Evolutionary conservation across 2,329 filamentous ascomycete genomes (phyloP).

Genomic region (Claviceps sp.): DNA sequence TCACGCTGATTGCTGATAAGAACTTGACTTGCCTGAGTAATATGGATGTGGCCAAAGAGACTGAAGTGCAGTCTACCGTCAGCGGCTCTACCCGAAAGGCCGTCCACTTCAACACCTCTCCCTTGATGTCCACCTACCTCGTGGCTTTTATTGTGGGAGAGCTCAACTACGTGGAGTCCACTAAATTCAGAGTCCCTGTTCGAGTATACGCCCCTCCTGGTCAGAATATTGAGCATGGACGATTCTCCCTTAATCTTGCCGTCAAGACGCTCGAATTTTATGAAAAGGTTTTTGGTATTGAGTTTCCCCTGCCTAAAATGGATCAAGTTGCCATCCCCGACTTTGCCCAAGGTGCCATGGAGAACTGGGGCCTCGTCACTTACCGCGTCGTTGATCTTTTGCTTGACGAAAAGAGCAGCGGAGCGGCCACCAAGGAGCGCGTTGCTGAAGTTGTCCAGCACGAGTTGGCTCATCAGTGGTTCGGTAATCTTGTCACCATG

Average conservation of each 20-base stretch:
- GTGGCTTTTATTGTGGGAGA: slow-evolving; percentile 89
- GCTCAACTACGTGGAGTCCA: slow-evolving; percentile 86
- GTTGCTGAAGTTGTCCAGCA: slow-evolving; percentile 95
- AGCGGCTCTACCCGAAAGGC: slow-evolving; percentile 48
- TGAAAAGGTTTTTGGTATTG: slow-evolving; percentile 63
- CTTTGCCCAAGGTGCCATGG: slow-evolving; percentile 92
- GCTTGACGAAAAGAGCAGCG: slow-evolving; percentile 81
- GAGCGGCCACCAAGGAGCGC: slow-evolving; percentile 79
- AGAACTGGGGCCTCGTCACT: slow-evolving; percentile 95
- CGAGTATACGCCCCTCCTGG: slow-evolving; percentile 89
- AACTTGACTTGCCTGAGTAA: slow-evolving; percentile 86
- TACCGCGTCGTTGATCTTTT: slow-evolving; percentile 77
- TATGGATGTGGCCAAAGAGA: slow-evolving; percentile 82
- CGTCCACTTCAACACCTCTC: slow-evolving; percentile 84
- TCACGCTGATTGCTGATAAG: slow-evolving; percentile 84
- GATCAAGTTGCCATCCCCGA: slow-evolving; percentile 85
- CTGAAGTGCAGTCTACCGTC: slow-evolving; percentile 36
- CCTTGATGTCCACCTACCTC: slow-evolving; percentile 92
- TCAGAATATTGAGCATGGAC: slow-evolving; percentile 78
- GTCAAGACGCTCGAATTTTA: slow-evolving; percentile 87
- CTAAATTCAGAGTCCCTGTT: slow-evolving; percentile 80
- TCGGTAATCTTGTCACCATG: slow-evolving; percentile 95
- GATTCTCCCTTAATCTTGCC: slow-evolving; percentile 80
- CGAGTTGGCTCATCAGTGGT: slow-evolving; percentile 96
- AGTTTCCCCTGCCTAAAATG: slow-evolving; percentile 37